phyloP scores from a whole-genome alignment of 2,329 filamentous ascomycete genomes.

The Microsporum audouinii region DNA sequence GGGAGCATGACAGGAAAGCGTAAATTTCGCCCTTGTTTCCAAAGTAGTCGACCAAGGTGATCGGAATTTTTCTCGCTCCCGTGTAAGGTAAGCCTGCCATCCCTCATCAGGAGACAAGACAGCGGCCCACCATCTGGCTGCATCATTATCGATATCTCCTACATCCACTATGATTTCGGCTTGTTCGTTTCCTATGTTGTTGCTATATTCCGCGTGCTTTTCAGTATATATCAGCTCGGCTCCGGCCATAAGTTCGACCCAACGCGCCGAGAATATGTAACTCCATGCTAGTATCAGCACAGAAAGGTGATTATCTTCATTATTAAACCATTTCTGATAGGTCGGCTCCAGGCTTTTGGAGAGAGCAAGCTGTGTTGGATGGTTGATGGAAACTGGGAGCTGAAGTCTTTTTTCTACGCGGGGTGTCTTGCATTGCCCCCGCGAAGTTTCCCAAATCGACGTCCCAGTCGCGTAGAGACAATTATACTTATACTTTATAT shows the following conservation, averaged over 20 bases:
- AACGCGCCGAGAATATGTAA: slow-evolving; percentile 12
- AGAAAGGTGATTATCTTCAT: slow-evolving; percentile 10
- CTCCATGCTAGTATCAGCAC: slow-evolving; percentile 12
- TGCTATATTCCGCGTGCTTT: background rate
- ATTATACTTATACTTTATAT: background rate
- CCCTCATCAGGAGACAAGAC: slow-evolving; percentile 13
- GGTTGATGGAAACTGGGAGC: slow-evolving; percentile 4
- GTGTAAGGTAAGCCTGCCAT: slow-evolving; percentile 9
- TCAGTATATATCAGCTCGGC: slow-evolving; percentile 6
- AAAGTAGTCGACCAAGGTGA: slow-evolving; percentile 9
- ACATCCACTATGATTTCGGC: slow-evolving; percentile 5
- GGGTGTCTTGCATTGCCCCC: background rate
- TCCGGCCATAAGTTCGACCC: slow-evolving; percentile 10
- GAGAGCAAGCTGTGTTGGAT: background rate
- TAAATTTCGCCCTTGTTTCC: slow-evolving; percentile 1
- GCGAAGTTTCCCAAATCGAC: slow-evolving; percentile 9
- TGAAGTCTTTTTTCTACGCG: slow-evolving; percentile 5
- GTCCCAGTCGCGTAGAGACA: slow-evolving; percentile 5
- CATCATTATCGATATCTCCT: slow-evolving; percentile 8
- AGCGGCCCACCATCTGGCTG: slow-evolving; percentile 15
- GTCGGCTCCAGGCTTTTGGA: background rate
- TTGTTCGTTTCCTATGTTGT: background rate
- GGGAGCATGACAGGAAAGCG: slow-evolving; percentile 1
- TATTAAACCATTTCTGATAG: slow-evolving; percentile 11
- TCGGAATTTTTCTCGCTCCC: background rate